Evolutionary conservation across 2,329 filamentous ascomycete species (phyloP).

Genomic region (Leptographium radiaticola): DNA sequence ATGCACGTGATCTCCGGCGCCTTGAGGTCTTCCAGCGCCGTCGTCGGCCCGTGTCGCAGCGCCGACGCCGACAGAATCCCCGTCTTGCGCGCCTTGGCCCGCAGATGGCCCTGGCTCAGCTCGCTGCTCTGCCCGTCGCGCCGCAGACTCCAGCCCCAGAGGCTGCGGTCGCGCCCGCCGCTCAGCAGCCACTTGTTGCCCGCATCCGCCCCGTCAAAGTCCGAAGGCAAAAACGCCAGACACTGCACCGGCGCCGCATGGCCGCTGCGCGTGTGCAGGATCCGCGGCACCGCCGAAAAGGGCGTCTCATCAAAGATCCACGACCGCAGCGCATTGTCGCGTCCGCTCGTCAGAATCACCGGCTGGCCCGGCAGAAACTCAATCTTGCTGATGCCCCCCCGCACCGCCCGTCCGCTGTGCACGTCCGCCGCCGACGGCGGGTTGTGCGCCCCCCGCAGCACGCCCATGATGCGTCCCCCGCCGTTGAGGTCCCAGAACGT

Average conservation of each 20-base stretch:
- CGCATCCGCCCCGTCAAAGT: slow-evolving; percentile 79
- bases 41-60: slow-evolving; percentile 45
- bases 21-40: slow-evolving; percentile 63
- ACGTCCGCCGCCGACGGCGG: slow-evolving; percentile 32
- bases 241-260: slow-evolving; percentile 78
- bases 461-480: slow-evolving; percentile 73
- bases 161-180: slow-evolving; percentile 74
- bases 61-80: slow-evolving; percentile 52
- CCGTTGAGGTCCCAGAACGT: slow-evolving; percentile 94
- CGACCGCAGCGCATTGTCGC: slow-evolving; percentile 86
- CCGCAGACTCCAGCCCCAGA: slow-evolving; percentile 94
- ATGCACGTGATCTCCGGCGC: slow-evolving; percentile 87
- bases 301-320: slow-evolving; percentile 95
- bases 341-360: slow-evolving; percentile 77
- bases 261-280: slow-evolving; percentile 74
- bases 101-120: slow-evolving; percentile 78
- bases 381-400: slow-evolving; percentile 71
- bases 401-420: slow-evolving; percentile 31
- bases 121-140: slow-evolving; percentile 90
- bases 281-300: slow-evolving; percentile 74
- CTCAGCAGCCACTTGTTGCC: slow-evolving; percentile 91
- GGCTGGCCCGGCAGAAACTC: slow-evolving; percentile 86
- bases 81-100: slow-evolving; percentile 78
- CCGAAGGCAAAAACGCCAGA: slow-evolving; percentile 72
- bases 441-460: slow-evolving; percentile 79